Base-by-base conservation (phyloP, 371 early-diverging fungal genomes). In the Encephalitozoon cuniculi region DNA sequence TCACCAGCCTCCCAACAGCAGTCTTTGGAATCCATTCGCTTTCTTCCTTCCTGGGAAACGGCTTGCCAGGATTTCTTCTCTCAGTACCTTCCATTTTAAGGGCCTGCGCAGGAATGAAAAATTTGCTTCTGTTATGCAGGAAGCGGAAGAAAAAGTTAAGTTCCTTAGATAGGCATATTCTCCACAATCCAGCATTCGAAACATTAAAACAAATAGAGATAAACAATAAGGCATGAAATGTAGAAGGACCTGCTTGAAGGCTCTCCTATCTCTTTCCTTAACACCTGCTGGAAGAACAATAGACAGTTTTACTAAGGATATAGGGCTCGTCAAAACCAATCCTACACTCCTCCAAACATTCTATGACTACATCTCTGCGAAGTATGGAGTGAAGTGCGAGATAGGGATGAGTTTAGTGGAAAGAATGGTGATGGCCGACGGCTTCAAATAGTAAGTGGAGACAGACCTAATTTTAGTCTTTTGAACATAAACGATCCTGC, bases 11-110 rank as follows among this genome's bases (percentile, higher is more conserved):
- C 26, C 86, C 86, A 9, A 86, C 64, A 23, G 76, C 75, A 2
- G 86, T 86, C 34, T 53, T 78, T 67, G 86, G 86, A 26, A 81
- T 63, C 86, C 86, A 86, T 59, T 84, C 80, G 15, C 21, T 46
- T 23, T 83, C 76, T 63, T 84, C 82, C 53, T 41, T 30, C 21
- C 12, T 59, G 12, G 37, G 34, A 59, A 59, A 59, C 28, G 59
- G 59, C 59, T 21, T 59, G 0, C 46, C 59, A 37, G 59, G 23
- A 40, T 44, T 75, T 30, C 28, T 71, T 44, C n/a, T 44, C 28
- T 77, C 54, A 40, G 30, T 68, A 65, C 18, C 49, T 52, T 71
- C 59, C 71, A 71, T 71, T 71, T 49, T 67, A 44, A 51, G 40
- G 71, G 71, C 44, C 40, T 59, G 21, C 3, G 8, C 1, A 12